phyloP scores from a whole-genome alignment of 805 yeast genomes.

The Metschnikowia colocasiae region DNA sequence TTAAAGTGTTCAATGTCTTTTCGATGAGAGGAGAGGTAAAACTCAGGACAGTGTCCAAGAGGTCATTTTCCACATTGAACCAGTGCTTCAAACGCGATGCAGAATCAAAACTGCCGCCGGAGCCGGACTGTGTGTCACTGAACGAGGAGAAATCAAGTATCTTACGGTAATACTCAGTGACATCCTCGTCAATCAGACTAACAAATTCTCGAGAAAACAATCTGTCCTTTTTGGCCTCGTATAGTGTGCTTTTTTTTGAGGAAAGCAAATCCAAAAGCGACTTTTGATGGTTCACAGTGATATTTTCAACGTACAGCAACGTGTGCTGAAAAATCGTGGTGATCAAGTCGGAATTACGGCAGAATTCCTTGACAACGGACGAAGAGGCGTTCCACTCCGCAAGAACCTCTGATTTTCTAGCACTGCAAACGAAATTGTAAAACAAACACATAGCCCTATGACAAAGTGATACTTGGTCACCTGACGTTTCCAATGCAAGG shows the following conservation, averaged over 20 bases:
- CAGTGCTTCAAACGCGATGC: slow-evolving; percentile 10
- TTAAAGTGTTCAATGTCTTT: not conserved
- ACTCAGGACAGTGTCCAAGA: slow-evolving; percentile 4
- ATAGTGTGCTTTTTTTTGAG: not conserved
- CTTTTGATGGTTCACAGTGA: not conserved
- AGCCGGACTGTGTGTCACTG: not conserved
- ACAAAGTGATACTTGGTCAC: not conserved
- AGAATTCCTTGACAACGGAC: slow-evolving; percentile 2
- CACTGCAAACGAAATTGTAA: slow-evolving; percentile 25
- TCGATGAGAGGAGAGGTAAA: not conserved
- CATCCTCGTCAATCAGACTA: slow-evolving; percentile 5
- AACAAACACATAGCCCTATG: slow-evolving; percentile 18
- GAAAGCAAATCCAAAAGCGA: not conserved
- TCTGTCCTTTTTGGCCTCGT: not conserved
- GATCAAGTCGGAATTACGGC: slow-evolving; percentile 3
- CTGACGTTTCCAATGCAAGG: not conserved
- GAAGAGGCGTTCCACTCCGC: slow-evolving; percentile 8
- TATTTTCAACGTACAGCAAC: not conserved
- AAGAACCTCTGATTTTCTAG: slow-evolving; percentile 22
- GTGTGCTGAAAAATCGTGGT: not conserved
- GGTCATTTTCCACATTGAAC: slow-evolving; percentile 9
- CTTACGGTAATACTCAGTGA: slow-evolving; percentile 23
- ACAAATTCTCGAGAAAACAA: slow-evolving; percentile 23
- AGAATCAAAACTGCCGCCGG: not conserved
- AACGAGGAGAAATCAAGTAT: slow-evolving; percentile 10